Percentiles rank a stretch among this genome's conserved stretches.
These are phyloP conservation scores for Colletotrichum echinochloae DNA, from an alignment of 2,329 filamentous ascomycete species.

Conservation along the genomic window DNA sequence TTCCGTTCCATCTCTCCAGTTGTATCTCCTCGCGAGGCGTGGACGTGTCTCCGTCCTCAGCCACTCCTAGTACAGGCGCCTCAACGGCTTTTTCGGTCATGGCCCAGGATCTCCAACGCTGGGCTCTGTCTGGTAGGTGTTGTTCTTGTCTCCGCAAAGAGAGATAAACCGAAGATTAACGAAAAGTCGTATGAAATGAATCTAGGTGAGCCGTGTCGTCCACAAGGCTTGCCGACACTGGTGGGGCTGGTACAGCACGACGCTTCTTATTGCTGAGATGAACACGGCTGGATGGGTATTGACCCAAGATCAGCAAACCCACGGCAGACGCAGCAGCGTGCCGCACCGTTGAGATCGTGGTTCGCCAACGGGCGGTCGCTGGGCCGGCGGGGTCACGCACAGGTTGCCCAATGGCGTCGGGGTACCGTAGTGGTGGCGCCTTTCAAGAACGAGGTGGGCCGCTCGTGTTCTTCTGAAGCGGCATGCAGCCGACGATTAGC, in stretches of 20 bases:
- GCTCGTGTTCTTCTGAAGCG: background rate
- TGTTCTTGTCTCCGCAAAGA: background rate
- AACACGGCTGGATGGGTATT: background rate
- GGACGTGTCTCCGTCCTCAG: background rate
- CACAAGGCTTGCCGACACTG: background rate
- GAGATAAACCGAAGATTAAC: background rate
- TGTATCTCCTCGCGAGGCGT: constrained; percentile 5
- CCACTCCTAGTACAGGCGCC: background rate
- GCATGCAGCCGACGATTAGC: constrained; percentile 9
- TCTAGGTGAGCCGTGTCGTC: background rate
- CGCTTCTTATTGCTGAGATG: background rate
- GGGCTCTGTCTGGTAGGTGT: background rate
- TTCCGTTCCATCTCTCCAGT: constrained; percentile 73
- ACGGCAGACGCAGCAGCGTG: background rate
- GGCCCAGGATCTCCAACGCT: background rate
- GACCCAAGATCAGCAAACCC: too few relatives aligned
- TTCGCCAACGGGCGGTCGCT: background rate
- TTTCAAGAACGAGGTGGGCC: constrained; percentile 1
- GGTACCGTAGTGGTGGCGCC: background rate
- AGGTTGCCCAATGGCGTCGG: constrained; percentile 9
- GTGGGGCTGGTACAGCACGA: background rate
- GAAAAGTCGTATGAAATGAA: too few relatives aligned
- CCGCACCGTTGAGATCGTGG: background rate
- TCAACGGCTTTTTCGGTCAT: constrained; percentile 9
- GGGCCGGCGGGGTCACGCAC: background rate